Percentiles rank a stretch among this genome's conserved stretches.
Evolutionary conservation across 345 rosid genomes (phyloP).

Genomic region (Populus pruinosa): DNA sequence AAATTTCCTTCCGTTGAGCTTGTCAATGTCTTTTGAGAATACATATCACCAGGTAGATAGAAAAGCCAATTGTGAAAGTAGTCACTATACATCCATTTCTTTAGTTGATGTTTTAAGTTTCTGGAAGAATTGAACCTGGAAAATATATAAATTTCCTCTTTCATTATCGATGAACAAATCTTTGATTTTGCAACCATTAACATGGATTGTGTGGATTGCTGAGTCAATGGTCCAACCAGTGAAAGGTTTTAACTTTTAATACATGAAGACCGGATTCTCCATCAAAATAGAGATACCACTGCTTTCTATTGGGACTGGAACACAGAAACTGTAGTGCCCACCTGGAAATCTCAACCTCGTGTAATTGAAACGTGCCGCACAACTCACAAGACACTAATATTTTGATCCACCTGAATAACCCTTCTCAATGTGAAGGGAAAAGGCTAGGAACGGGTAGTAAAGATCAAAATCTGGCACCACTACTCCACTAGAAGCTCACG

Average conservation of each 20-base stretch:
- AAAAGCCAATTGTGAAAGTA: conserved; percentile 1
- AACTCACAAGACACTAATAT: no score
- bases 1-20: not conserved
- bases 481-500: no score
- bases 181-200: not conserved
- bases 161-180: not conserved
- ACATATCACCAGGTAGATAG: not conserved
- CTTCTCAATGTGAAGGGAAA: no score
- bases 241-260: not conserved
- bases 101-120: not conserved
- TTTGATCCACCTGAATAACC: no score
- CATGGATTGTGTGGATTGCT: not conserved
- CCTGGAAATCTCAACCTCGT: no score
- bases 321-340: no score
- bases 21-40: not conserved
- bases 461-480: no score
- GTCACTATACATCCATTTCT: not conserved
- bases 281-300: not conserved
- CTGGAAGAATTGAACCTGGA: not conserved
- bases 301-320: not conserved
- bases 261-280: not conserved
- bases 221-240: not conserved
- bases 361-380: no score
- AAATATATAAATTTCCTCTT: not conserved
- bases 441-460: no score